phyloP scores from a whole-genome alignment of 805 yeast genomes.

The Lipomyces oligophaga region DNA sequence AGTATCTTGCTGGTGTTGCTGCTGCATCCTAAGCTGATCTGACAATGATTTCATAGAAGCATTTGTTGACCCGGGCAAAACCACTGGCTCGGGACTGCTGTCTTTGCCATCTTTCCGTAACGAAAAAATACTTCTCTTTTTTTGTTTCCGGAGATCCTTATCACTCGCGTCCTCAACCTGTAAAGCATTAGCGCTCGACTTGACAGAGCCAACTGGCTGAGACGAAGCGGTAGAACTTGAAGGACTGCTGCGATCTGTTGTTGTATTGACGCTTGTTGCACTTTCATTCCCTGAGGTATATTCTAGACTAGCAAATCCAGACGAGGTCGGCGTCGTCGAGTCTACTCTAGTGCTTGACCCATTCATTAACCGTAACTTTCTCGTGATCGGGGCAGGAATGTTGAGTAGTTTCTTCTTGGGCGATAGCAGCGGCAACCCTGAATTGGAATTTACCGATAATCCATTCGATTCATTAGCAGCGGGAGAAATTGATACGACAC shows the following conservation, averaged over 20 bases:
- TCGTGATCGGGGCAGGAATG: constrained; percentile 14
- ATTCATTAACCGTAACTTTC: constrained; percentile 6
- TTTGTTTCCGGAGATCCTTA: constrained; percentile 45
- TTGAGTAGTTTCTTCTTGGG: constrained; percentile 17
- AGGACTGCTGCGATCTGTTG: not conserved
- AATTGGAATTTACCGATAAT: constrained; percentile 6
- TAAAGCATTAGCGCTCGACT: not conserved
- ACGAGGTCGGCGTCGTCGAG: not conserved
- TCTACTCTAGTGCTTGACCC: not conserved
- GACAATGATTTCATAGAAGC: constrained; percentile 1
- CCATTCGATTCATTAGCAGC: constrained; percentile 3
- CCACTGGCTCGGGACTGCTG: no score
- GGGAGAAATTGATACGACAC: not conserved
- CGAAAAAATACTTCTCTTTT: constrained; percentile 60
- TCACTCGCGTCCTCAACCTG: not conserved
- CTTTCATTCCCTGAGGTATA: not conserved
- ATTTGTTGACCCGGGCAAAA: no score
- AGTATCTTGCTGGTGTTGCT: constrained; percentile 20
- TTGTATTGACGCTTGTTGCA: not conserved
- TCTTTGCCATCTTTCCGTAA: constrained; percentile 36
- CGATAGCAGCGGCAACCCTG: no score
- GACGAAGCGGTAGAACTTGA: not conserved
- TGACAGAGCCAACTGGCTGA: not conserved
- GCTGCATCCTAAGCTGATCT: constrained; percentile 13
- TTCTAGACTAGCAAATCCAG: not conserved